A percentile compares a stretch with the other conserved stretches of the same genome.
phyloP scores from a whole-genome alignment of 1,284 basidiomycete genomes.

The Cystobasidiaceae sp. region DNA sequence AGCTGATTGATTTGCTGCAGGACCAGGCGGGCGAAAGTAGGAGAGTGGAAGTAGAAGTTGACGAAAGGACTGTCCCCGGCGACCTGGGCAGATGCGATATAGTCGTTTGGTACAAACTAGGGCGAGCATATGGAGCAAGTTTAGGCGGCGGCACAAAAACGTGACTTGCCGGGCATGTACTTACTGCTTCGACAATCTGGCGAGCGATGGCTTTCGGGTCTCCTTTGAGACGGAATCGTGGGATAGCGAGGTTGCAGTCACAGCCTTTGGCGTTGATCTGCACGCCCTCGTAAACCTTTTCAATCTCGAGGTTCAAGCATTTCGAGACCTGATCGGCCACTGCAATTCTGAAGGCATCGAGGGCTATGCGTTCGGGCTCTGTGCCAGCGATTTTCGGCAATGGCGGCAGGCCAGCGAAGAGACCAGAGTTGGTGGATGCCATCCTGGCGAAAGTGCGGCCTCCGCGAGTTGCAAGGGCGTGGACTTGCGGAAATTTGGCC shows the following conservation, averaged over 20 bases:
- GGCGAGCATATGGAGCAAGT: slow-evolving; percentile 36
- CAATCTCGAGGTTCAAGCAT: slow-evolving; percentile 63
- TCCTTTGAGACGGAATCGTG: slow-evolving; percentile 78
- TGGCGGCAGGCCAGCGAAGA: slow-evolving; percentile 28
- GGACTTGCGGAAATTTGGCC: too few species aligned
- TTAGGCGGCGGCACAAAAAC: neutral
- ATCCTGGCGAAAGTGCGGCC: slow-evolving; percentile 1
- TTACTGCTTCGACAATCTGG: slow-evolving; percentile 67
- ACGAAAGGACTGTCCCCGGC: slow-evolving; percentile 66
- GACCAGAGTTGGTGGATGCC: slow-evolving; percentile 26
- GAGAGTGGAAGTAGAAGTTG: slow-evolving; percentile 68
- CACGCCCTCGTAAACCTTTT: slow-evolving; percentile 74
- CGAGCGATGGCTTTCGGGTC: slow-evolving; percentile 74
- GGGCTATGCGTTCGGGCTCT: slow-evolving; percentile 34
- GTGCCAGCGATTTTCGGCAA: slow-evolving; percentile 17
- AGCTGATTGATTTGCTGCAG: slow-evolving; percentile 75
- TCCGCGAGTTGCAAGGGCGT: too few species aligned
- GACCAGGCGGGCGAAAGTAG: slow-evolving; percentile 67
- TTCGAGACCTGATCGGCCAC: slow-evolving; percentile 73
- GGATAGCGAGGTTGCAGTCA: slow-evolving; percentile 87
- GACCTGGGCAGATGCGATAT: slow-evolving; percentile 60
- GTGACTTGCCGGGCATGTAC: slow-evolving; percentile 42
- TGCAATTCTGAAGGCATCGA: slow-evolving; percentile 80
- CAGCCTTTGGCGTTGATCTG: slow-evolving; percentile 82
- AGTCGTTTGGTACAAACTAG: slow-evolving; percentile 52